Evolutionary conservation across 176 grass and related monocot species (phyloP).

Genomic region (Carex pumila): DNA sequence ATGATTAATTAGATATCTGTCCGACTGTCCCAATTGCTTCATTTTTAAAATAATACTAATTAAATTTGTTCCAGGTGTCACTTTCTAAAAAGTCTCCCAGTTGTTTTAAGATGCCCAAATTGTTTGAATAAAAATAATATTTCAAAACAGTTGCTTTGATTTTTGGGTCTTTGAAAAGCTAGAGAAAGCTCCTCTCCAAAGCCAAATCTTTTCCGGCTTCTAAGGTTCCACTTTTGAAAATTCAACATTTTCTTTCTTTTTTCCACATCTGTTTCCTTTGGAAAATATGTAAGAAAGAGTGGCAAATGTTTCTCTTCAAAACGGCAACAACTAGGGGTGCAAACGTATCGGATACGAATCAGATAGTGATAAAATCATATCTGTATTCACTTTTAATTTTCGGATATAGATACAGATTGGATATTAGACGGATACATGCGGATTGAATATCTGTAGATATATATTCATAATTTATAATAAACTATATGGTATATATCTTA

Average conservation of each 20-base stretch:
- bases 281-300: not conserved
- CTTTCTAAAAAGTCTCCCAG: not conserved
- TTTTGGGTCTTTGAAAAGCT: not conserved
- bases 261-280: not conserved
- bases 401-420: no score
- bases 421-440: no score
- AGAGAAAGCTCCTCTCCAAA: not conserved
- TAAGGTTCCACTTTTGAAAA: not conserved
- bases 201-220: not conserved
- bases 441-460: no score
- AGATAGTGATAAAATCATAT: no score
- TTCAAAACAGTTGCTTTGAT: not conserved
- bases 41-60: not conserved
- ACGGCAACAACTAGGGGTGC: not conserved
- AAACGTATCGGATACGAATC: no score
- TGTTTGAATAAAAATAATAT: not conserved
- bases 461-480: no score
- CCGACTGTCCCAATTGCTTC: not conserved
- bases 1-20: not conserved
- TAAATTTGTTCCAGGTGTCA: not conserved
- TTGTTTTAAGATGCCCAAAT: not conserved
- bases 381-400: no score
- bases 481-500: no score
- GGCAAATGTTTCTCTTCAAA: not conserved
- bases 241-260: not conserved